phyloP scores from a whole-genome alignment of 192 early-diverging fungal genomes.

The Kappamyces sp. region DNA sequence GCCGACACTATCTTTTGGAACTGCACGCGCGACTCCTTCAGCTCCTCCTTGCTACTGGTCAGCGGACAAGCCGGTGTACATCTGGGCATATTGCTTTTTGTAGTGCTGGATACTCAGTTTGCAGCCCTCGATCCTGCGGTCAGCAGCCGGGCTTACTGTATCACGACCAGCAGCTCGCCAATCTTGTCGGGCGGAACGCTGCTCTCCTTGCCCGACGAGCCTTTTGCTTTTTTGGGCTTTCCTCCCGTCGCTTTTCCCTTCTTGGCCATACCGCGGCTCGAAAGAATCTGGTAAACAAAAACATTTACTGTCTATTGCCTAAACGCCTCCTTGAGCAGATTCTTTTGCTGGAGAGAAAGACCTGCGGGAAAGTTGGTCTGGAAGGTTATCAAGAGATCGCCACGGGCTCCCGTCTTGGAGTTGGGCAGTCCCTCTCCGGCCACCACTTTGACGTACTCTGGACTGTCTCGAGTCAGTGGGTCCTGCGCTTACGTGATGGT shows the following conservation, averaged over 20 bases:
- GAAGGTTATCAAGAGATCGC: slow-evolving; percentile 43
- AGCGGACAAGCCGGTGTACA: background rate
- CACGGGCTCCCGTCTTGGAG: slow-evolving; percentile 28
- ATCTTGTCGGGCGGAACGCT: background rate
- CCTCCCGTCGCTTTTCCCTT: slow-evolving; percentile 6
- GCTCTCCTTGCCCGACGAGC: slow-evolving; percentile 1
- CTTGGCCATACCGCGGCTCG: slow-evolving; percentile 8
- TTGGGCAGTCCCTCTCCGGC: slow-evolving; percentile 50
- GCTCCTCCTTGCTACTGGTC: slow-evolving; percentile 7
- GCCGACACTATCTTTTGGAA: background rate
- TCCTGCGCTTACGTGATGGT: slow-evolving; percentile 36
- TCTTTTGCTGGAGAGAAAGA: slow-evolving; percentile 43
- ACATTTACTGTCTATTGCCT: slow-evolving; percentile 6
- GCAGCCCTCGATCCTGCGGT: slow-evolving; percentile 9
- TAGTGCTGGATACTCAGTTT: slow-evolving; percentile 4
- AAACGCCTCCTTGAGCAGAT: slow-evolving; percentile 30
- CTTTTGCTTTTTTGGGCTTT: background rate
- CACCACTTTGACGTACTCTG: slow-evolving; percentile 41
- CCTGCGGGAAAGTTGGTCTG: slow-evolving; percentile 39
- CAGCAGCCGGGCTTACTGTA: background rate
- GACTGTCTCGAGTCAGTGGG: slow-evolving; percentile 24
- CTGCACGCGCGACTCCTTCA: background rate
- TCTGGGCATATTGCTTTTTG: background rate
- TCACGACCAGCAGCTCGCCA: slow-evolving; percentile 5
- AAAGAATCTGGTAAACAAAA: slow-evolving; percentile 11